These are phyloP conservation scores for Pythium phragmiticola DNA, from an alignment of 352 stramenopile genomes.

Conservation along the genomic window DNA sequence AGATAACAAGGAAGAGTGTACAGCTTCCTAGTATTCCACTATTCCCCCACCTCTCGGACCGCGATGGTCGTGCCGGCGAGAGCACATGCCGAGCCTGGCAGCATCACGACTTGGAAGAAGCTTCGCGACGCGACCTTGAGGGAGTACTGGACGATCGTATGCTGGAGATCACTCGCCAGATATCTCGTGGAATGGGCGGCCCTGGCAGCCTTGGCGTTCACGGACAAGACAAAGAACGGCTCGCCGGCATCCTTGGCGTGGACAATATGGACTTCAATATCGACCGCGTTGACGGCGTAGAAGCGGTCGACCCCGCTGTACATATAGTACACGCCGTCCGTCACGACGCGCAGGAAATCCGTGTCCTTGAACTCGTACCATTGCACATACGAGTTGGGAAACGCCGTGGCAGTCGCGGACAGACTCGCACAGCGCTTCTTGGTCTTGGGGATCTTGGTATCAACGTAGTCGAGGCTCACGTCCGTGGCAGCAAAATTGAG, in stretches of 20 bases:
- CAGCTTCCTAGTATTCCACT: background rate
- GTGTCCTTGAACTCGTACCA: background rate
- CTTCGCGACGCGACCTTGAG: background rate
- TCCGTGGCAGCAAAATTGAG: conserved; percentile 7
- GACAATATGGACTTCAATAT: conserved; percentile 6
- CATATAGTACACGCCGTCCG: conserved; percentile 1
- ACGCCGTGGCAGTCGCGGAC: background rate
- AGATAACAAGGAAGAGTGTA: background rate
- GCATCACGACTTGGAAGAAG: conserved; percentile 11
- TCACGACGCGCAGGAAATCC: background rate
- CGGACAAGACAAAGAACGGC: background rate
- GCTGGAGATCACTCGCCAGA: background rate
- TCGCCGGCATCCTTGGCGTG: background rate
- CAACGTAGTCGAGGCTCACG: conserved; percentile 6
- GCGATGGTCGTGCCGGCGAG: background rate
- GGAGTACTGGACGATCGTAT: conserved; percentile 10
- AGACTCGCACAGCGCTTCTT: background rate
- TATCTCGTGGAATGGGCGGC: background rate
- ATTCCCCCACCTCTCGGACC: background rate
- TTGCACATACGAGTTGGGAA: conserved; percentile 15
- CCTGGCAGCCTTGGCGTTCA: background rate
- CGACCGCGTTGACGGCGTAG: background rate
- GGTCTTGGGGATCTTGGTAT: background rate
- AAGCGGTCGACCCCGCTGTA: background rate
- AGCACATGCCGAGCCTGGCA: conserved; percentile 12